Evolutionary conservation across 345 rosid genomes (phyloP), one percentile per base, ranked within the genome.

Genomic region (Ceriops tagal): DNA sequence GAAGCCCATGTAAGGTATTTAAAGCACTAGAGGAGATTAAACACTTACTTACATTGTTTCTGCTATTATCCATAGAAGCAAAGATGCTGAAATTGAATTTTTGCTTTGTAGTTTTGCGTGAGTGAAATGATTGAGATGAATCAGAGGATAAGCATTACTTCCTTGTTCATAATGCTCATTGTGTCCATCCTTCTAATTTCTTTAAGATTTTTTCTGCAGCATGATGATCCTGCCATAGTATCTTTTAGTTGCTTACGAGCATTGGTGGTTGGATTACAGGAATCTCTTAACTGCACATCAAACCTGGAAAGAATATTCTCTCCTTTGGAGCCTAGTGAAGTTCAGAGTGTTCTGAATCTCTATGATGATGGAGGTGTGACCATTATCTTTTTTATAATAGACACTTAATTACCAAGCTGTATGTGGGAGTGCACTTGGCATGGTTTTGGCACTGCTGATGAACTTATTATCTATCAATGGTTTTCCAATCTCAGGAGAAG

Each of bases 241-340:
- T 35, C 30, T 8, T 53, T 62, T 5, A 16, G 18, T 34, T 62
- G 26, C 16, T 26, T 46, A 19, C 3, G 15, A 56, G 53, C 26
- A 32, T 47, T 16, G 59, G 39, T 60, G 19, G 13, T 20, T 71
- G 9, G 47, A 64, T 67, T 75, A 63, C 78, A 88, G 92, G 92
- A 88, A 64, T 60, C 77, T 61, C 16, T 24, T 69, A 57, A 76
- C 43, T 77, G 82, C 64, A 47, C 79, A 71, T 76, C 91, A 53
- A 80, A 79, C 80, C 73, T 83, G 39, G 96, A 86, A 73, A 90
- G 92, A 31, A 90, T 92, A 63, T 90, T 92, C 81, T 92, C 98
- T 66, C 96, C 92, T 80, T 51, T 86, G 72, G 90, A 84, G 81
- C 81, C 82, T 65, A 43, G 71, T 62, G 83, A 78, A 65, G 64